Base-by-base conservation (phyloP, 345 rosid species). In the Camelina neglecta region DNA sequence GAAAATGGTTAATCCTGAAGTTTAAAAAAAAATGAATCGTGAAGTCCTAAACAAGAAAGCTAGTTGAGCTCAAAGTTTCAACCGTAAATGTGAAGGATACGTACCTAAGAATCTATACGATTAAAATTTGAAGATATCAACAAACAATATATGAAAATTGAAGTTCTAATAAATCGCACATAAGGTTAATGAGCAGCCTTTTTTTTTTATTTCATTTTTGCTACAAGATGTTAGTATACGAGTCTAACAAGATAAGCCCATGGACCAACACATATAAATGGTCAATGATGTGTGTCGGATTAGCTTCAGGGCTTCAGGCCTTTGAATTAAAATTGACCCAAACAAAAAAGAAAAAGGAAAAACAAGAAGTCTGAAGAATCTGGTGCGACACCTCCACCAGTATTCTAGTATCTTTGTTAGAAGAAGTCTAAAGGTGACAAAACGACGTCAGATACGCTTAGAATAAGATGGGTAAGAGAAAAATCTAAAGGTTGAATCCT, bases 401-500 rank as follows among this genome's bases (percentile, higher is more conserved):
- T 2, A 24, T 2, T 2, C 26, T 24, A 2, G 26, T 24, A 24
- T 3, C 29, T 26, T 26, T 26, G 29, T 26, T 26, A 26, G 29
- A 26, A 26, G 29, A 26, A 26, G 2, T 26, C 38, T 35, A 35
- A 6, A 35, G 38, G 21, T 2, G 11, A 3, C 3, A 20, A 60
- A 76, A 70, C 75, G 71, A 76, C 71, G 76, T 65, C 49, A 4
- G 33, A 66, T 41, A 65, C 5, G 12, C 11, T 26, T 1, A 55
- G 44, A 63, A 63, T 39, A 29, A 29, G 11, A 65, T 71, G 77
- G 77, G 76, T 72, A 72, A 72, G 77, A 77, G 57, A 77, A 77
- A 66, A 77, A 77, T 77, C 81, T 65, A 72, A 65, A 65, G 10
- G 42, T 71, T 15, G 76, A 77, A 72, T 65, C 50, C 73, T 72